Evolutionary conservation across 2,329 filamentous ascomycete species (phyloP), one percentile per base, ranked within the genome.

Genomic region (Pseudogymnoascus sp.): DNA sequence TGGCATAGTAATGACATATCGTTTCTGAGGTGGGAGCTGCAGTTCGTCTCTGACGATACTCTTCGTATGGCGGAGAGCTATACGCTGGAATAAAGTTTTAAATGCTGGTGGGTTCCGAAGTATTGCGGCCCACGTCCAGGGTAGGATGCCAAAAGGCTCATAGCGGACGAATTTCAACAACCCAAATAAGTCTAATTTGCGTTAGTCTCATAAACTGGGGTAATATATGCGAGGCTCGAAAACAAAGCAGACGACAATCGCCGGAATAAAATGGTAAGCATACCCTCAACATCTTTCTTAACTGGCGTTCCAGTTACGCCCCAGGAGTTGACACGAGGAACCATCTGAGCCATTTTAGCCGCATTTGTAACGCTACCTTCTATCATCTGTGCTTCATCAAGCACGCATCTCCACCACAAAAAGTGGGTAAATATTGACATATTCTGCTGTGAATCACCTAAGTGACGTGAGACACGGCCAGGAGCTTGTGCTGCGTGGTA

Each of bases 241-340:
- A n/a, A 45, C 6, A 28, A 48, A 8, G 21, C 13, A 2, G 21
- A 15, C 13, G 23, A 15, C 13, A 48, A 26, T 12, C 19, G 19
- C 7, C 3, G 5, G 21, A 45, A 45, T 45, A 6, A 28, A 48
- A 28, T 28, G 23, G 21, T 33, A 18, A 63, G 64, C 7, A 65
- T 38, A 60, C 67, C 67, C 15, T 75, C 73, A 30, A 92, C 81
- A 63, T 90, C 82, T 65, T 90, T 89, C 65, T 89, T 87, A 35
- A 97, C 80, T 0, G 94, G 94, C 0, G 94, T 99, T 39, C 90
- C 94, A 0, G 90, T 92, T 38, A 99, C 85, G 12, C 88, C 91
- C 94, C 94, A 97, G 2, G 90, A 86, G 73, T 96, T 92, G 64
- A 89, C 74, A 26, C 94, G 82, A 45, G 92, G 91, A 62, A 99